Percentiles rank a stretch among this genome's conserved stretches.
Evolutionary conservation across 345 rosid species (phyloP).

Genomic region (Salix dunnii): DNA sequence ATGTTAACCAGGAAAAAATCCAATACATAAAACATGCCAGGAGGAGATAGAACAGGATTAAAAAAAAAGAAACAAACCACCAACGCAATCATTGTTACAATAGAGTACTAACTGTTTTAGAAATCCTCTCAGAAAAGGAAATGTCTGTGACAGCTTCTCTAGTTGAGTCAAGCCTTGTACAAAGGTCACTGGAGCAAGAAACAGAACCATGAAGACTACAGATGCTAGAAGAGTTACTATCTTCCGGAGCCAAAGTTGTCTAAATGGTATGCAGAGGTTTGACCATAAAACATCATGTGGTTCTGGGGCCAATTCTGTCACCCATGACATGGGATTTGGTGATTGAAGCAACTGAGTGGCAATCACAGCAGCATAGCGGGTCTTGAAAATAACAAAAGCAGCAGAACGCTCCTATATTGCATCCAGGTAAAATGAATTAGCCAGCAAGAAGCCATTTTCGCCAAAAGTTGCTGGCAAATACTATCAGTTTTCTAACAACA

Average conservation of each 20-base stretch:
- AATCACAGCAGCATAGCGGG: constrained; percentile 76
- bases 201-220: constrained; percentile 64
- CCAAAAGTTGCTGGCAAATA: background rate
- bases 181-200: constrained; percentile 70
- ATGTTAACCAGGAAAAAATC: background rate
- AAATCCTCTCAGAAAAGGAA: constrained; percentile 62
- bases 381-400: constrained; percentile 91
- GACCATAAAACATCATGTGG: constrained; percentile 91
- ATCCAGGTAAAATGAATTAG: background rate
- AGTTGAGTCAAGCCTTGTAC: constrained; percentile 84
- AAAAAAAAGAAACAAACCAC: constrained; percentile 5
- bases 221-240: constrained; percentile 61
- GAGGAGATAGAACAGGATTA: background rate
- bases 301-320: constrained; percentile 81
- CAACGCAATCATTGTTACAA: constrained; percentile 5
- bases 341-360: constrained; percentile 81
- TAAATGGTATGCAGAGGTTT: constrained; percentile 73
- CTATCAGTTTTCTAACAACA: background rate
- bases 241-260: constrained; percentile 83
- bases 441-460: background rate
- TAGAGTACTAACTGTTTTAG: constrained; percentile 52
- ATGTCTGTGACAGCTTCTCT: constrained; percentile 39
- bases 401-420: constrained; percentile 70
- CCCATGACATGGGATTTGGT: constrained; percentile 94
- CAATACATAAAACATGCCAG: background rate